These are phyloP conservation scores for Sequoiadendron giganteum DNA, from an alignment of 75 land plant species.

Conservation along the genomic window DNA sequence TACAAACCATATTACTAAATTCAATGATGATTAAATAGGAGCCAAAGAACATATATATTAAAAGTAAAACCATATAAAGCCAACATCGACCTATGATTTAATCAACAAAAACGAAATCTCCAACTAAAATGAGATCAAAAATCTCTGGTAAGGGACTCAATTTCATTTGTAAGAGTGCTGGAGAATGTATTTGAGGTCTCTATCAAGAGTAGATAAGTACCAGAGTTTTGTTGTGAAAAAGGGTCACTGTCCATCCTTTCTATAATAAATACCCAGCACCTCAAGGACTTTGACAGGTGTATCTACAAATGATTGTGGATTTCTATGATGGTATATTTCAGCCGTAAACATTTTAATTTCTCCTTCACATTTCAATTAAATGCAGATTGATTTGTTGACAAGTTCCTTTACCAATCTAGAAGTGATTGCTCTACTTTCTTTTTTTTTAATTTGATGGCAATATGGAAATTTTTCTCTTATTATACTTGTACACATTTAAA, in stretches of 20 bases:
- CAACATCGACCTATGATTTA: not conserved
- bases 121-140: not conserved
- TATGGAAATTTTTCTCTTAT: not conserved
- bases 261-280: not conserved
- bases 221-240: not conserved
- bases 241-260: not conserved
- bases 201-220: not conserved
- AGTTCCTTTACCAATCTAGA: not conserved
- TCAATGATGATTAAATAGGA: not conserved
- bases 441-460: not conserved
- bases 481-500: not conserved
- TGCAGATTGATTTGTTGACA: not conserved
- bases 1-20: conserved; percentile 26
- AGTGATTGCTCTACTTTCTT: not conserved
- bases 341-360: not conserved
- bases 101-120: not conserved
- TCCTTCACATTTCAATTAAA: not conserved
- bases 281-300: not conserved
- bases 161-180: not conserved
- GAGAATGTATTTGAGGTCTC: not conserved
- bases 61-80: not conserved
- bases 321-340: too few relatives aligned
- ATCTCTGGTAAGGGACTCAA: not conserved
- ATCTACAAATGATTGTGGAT: not conserved
- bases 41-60: not conserved